Evolutionary conservation across 1,284 basidiomycete species (phyloP), one percentile per base, ranked within the genome.

Genomic region (Apiotrichum laibachii): DNA sequence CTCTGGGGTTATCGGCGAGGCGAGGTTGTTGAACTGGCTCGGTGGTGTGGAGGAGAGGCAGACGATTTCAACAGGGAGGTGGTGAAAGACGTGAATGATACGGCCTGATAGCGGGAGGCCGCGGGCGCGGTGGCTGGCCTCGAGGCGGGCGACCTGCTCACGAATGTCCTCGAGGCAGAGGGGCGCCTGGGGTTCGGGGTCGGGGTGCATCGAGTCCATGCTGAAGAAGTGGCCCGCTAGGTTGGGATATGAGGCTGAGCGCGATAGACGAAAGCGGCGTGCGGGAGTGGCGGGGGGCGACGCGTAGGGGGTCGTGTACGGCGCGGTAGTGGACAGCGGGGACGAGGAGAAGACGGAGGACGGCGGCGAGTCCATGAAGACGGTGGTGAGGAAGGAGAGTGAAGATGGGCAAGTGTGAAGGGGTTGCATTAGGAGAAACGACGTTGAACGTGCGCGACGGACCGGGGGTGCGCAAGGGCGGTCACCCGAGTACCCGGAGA

Each of bases 31-130:
- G 33, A 47, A 53, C 21, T 55, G 33, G 9, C 47, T n/a, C 8
- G 64, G 57, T 8, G 62, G 33, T 10, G 64, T 49, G 22, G 65
- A 60, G 61, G 63, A 37, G 40, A 73, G 67, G 7, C 69, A 60
- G 50, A 76, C 68, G 55, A 77, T 77, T 63, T 77, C 76, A 49
- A 77, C 75, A 35, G 77, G 77, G 21, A 79, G 68, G 60, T 79
- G 77, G 60, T 77, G 77, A 63, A 86, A 88, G 65, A 93, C 86
- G 68, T 94, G 91, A 67, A 94, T 84, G 73, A 94, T 88, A 51
- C 91, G 85, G 8, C 91, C 92, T 8, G 88, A 87, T 55, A 94
- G 84, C 1, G 83, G 81, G 57, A 88, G 83, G 50, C 86, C 87
- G 59, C 86, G 84, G 2, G 84, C 83, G 54, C 79, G 80, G 77